Percentiles rank a stretch among this genome's conserved stretches.
These are phyloP conservation scores for Carallia brachiata DNA, from an alignment of 345 rosid genomes.

Conservation along the genomic window DNA sequence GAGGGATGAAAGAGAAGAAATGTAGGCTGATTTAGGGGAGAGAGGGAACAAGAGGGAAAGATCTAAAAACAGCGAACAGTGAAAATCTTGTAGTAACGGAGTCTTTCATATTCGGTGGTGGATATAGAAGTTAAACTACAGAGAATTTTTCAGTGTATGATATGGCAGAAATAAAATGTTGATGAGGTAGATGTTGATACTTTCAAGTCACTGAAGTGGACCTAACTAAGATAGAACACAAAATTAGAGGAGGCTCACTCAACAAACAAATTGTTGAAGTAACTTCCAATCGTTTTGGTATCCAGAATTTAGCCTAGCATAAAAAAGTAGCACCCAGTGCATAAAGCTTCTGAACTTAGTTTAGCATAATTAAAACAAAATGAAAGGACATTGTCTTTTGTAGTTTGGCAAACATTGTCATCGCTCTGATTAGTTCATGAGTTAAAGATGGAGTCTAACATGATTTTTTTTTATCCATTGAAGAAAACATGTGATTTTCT, in stretches of 20 bases:
- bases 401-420: neutral
- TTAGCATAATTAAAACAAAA: too few relatives aligned
- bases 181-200: neutral
- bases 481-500: conserved; percentile 2
- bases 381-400: too few relatives aligned
- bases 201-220: neutral
- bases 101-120: neutral
- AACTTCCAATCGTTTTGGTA: too few relatives aligned
- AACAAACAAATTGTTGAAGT: too few relatives aligned
- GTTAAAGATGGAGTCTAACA: neutral
- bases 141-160: neutral
- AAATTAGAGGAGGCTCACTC: neutral
- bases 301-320: too few relatives aligned
- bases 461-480: neutral
- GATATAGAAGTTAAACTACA: too few relatives aligned
- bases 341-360: too few relatives aligned
- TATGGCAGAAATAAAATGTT: neutral
- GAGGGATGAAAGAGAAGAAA: too few relatives aligned
- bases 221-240: conserved; percentile 2
- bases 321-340: too few relatives aligned
- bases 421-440: neutral
- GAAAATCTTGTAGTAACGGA: neutral
- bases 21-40: neutral
- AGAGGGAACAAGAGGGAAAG: neutral
- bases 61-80: too few relatives aligned